Conservation (phyloP, 202 grass and related monocot species). For the Elaeis oleifera region DNA sequence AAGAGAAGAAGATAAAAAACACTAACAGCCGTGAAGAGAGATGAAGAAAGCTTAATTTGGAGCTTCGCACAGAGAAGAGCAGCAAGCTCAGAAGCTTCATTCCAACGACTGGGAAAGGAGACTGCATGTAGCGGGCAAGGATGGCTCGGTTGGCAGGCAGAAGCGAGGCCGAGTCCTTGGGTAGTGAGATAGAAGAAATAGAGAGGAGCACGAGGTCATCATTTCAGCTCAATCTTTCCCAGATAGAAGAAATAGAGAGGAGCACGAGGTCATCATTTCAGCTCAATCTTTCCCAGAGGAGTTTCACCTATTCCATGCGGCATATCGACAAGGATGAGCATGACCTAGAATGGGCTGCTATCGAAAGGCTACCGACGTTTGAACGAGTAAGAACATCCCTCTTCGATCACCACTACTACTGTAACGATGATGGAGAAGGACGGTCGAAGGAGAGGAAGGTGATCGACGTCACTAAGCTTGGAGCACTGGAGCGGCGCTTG, state of each 20-base stretch:
- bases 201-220: slow-evolving; percentile 4
- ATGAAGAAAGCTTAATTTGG: no score
- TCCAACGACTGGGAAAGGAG: no score
- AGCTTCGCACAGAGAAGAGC: no score
- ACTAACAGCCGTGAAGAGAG: no score
- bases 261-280: background rate
- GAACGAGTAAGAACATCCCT: slow-evolving; percentile 36
- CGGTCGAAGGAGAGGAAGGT: background rate
- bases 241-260: slow-evolving; percentile 2
- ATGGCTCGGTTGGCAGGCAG: background rate
- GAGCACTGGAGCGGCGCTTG: no score
- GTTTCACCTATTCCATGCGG: background rate
- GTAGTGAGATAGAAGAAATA: background rate
- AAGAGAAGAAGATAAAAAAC: no score
- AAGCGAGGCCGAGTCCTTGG: background rate
- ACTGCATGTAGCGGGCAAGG: no score
- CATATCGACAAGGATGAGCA: slow-evolving; percentile 1
- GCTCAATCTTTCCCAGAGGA: slow-evolving; percentile 1
- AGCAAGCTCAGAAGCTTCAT: no score
- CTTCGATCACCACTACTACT: background rate
- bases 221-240: background rate
- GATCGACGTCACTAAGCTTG: no score
- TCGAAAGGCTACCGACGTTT: slow-evolving; percentile 44
- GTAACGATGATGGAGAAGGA: background rate
- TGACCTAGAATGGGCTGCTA: slow-evolving; percentile 42